Evolutionary conservation across 345 rosid genomes (phyloP), one percentile per base, ranked within the genome.

Genomic region (Aquilaria malaccensis): DNA sequence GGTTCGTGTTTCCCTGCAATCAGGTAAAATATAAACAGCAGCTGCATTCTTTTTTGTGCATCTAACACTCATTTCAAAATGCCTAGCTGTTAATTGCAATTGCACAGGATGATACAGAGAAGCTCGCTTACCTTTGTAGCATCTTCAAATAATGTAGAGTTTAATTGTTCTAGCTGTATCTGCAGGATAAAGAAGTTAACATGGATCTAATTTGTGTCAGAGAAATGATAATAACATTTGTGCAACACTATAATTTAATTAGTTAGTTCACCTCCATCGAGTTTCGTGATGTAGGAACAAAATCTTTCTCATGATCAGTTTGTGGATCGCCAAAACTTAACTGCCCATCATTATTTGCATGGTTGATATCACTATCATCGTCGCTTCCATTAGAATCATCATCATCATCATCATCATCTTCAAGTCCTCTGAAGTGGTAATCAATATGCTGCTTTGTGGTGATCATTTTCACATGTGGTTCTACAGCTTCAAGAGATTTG

Each of bases 401-500:
- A 56, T 69, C 73, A 45, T 67, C 81, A 33, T 67, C 79, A 68
- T 79, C 81, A 55, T 79, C 81, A 70, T 91, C 93, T 64, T 85
- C 88, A 68, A 85, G 81, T 67, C 82, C 87, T 15, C 77, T 72
- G 70, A 91, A 85, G 61, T 84, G 87, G 81, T 85, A 88, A 70
- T 88, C 89, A 65, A 91, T 91, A 68, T 88, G 96, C 60, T 88
- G 89, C 49, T 79, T 76, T 72, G 75, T 83, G 12, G 89, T 52
- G 45, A 91, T 78, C 68, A 66, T 33, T 68, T 77, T 80, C 55
- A 91, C 84, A 65, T 80, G 81, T 9, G 88, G 91, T 68, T 91
- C 96, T 60, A 85, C 79, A 29, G 68, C 81, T 76, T 88, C 97
- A 59, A 91, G 91, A 57, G 86, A 81, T 67, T 68, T 80, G 55